phyloP scores from a whole-genome alignment of 2,329 filamentous ascomycete species.

The Apiospora marii region DNA sequence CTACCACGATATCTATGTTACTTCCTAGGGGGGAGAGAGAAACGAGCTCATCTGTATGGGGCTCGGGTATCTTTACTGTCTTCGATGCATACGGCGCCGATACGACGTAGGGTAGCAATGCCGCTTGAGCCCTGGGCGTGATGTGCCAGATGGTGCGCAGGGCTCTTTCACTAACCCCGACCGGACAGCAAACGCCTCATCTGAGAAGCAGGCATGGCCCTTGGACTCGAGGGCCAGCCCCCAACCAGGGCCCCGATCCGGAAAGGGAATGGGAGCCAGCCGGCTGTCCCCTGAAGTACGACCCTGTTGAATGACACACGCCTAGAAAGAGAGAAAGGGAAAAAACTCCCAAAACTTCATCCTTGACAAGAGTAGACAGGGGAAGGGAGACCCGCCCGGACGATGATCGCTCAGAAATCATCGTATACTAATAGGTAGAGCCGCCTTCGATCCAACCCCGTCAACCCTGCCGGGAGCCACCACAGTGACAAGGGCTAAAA shows the following conservation, averaged over 20 bases:
- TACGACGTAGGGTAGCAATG: constrained; percentile 12
- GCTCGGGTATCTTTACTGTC: background rate
- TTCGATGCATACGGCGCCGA: background rate
- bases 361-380: background rate
- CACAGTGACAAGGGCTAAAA: background rate
- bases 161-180: background rate
- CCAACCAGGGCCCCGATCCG: background rate
- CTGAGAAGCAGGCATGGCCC: constrained; percentile 11
- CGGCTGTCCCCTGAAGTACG: constrained; percentile 15
- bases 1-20: too few relatives aligned
- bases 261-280: background rate
- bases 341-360: too few relatives aligned
- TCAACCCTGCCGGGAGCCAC: background rate
- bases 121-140: background rate
- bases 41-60: background rate
- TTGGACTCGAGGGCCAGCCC: background rate
- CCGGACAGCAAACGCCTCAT: background rate
- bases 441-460: background rate
- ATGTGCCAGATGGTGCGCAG: constrained; percentile 3
- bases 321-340: background rate
- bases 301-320: background rate
- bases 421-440: background rate
- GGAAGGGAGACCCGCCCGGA: background rate
- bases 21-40: too few relatives aligned
- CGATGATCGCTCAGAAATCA: background rate